phyloP scores from a whole-genome alignment of 2,329 filamentous ascomycete species.

The Byssothecium circinans region DNA sequence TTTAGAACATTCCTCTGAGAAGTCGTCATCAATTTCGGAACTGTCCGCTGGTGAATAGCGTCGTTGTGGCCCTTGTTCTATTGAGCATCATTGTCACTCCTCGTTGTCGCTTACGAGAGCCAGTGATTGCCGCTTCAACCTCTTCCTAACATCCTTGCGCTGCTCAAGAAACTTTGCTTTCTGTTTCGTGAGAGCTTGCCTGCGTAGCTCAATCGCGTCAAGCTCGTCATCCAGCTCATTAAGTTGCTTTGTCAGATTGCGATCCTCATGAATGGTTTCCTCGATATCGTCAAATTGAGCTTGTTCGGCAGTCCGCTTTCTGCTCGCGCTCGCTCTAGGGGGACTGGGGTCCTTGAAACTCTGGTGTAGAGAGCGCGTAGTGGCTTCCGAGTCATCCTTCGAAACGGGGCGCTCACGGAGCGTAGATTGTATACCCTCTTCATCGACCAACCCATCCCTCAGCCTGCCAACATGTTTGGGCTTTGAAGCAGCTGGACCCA shows the following conservation, averaged over 20 bases:
- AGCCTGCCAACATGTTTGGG: background rate
- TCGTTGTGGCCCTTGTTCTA: no score
- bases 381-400: background rate
- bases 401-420: background rate
- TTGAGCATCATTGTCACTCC: no score
- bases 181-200: slow-evolving; percentile 6
- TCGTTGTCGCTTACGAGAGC: background rate
- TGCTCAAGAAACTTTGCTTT: slow-evolving; percentile 5
- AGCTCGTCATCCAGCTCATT: slow-evolving; percentile 9
- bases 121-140: slow-evolving; percentile 12
- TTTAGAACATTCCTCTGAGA: no score
- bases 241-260: slow-evolving; percentile 10
- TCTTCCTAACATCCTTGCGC: slow-evolving; percentile 7
- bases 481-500: slow-evolving; percentile 11
- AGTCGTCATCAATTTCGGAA: no score
- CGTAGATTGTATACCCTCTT: background rate
- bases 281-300: slow-evolving; percentile 9
- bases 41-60: no score
- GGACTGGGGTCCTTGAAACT: background rate
- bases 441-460: background rate
- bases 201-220: slow-evolving; percentile 5
- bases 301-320: slow-evolving; percentile 15
- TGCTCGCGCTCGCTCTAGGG: background rate
- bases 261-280: slow-evolving; percentile 6
- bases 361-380: background rate